phyloP scores from a whole-genome alignment of 176 grass and related monocot species.

The Triticum aestivum region IWGSC_CS_RefSeq_v2.1 NC_057806.1:663925969-663926468 shows the following conservation, averaged over 20 bases:
- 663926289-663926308: neutral
- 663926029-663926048: too few species aligned
- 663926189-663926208: neutral
- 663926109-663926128: too few species aligned
- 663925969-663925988: neutral
- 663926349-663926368: neutral
- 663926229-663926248: neutral
- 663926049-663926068: too few species aligned
- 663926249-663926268: neutral
- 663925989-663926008: slow-evolving; percentile 2
- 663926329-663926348: neutral
- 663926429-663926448: neutral
- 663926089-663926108: too few species aligned
- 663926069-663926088: too few species aligned
- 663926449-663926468: neutral
- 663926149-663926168: neutral
- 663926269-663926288: neutral
- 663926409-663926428: neutral
- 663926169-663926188: neutral
- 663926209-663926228: neutral
- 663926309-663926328: slow-evolving; percentile 16
- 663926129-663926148: neutral
- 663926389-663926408: slow-evolving; percentile 6
- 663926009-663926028: neutral
- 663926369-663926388: neutral